Conservation (phyloP, 768 basidiomycete species). For the Russula sp. region DNA sequence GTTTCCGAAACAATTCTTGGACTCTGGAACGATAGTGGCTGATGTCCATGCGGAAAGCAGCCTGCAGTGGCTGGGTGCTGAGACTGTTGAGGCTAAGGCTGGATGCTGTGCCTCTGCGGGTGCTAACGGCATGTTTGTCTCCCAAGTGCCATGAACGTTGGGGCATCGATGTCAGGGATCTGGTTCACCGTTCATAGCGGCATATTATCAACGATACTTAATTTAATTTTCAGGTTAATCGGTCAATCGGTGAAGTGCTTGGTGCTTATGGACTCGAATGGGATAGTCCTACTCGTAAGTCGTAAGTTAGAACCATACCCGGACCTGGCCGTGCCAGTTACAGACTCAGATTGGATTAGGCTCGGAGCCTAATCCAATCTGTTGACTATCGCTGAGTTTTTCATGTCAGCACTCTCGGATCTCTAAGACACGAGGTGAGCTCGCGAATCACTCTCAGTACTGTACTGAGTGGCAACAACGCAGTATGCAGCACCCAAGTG, state of each 20-base stretch:
- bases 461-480: too few species aligned
- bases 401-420: background rate
- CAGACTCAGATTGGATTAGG: background rate
- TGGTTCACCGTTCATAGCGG: background rate
- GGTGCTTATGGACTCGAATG: background rate
- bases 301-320: too few species aligned
- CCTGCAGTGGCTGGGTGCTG: background rate
- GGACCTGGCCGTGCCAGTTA: background rate
- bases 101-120: too few species aligned
- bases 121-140: background rate
- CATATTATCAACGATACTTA: background rate
- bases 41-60: background rate
- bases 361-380: background rate
- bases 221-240: background rate
- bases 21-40: background rate
- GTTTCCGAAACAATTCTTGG: too few species aligned
- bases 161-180: background rate
- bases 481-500: background rate
- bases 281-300: background rate
- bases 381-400: background rate
- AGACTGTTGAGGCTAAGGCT: too few species aligned
- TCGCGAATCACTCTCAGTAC: background rate
- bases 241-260: background rate
- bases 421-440: background rate
- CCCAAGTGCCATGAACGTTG: background rate